A percentile compares a stretch with the other conserved stretches of the same genome.
Evolutionary conservation across 1,139 yeast species (phyloP).

Genomic region (Candida tropicalis): DNA sequence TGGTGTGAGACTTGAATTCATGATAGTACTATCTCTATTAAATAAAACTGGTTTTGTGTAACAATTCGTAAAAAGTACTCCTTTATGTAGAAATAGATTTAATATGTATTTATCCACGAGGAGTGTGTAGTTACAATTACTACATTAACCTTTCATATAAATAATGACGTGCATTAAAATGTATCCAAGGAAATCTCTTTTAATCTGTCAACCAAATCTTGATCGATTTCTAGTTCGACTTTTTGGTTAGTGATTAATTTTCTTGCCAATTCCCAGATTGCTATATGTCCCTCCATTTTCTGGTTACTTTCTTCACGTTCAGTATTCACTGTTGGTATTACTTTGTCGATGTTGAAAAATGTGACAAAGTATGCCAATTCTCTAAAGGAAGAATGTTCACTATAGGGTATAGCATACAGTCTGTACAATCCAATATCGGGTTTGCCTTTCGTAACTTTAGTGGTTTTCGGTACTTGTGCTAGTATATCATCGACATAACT

Average conservation of each 20-base stretch:
- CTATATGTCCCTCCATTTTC: conserved; percentile 50
- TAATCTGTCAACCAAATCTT: conserved; percentile 16
- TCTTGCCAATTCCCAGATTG: conserved; percentile 41
- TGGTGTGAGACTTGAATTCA: no score
- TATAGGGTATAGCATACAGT: conserved; percentile 74
- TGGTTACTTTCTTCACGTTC: conserved; percentile 35
- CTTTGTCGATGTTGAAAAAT: conserved; percentile 47
- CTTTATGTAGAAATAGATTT: no score
- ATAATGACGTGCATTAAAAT: no score
- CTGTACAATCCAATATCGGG: conserved; percentile 38
- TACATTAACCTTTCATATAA: no score
- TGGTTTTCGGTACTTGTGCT: conserved; percentile 30
- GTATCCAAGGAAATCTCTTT: conserved; percentile 20
- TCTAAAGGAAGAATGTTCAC: conserved; percentile 89
- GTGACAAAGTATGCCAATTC: conserved; percentile 71
- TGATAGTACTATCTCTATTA: no score
- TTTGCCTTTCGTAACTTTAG: conserved; percentile 21
- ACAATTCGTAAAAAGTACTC: no score
- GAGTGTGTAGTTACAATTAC: no score
- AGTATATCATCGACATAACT: conserved; percentile 32
- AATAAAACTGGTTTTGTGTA: no score
- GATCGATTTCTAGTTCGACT: conserved; percentile 8
- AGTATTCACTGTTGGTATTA: conserved; percentile 82
- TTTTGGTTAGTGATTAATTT: conserved; percentile 16
- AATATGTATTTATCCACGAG: no score